Base-by-base conservation (phyloP, 83 land plant genomes). In the Picea abies region DNA sequence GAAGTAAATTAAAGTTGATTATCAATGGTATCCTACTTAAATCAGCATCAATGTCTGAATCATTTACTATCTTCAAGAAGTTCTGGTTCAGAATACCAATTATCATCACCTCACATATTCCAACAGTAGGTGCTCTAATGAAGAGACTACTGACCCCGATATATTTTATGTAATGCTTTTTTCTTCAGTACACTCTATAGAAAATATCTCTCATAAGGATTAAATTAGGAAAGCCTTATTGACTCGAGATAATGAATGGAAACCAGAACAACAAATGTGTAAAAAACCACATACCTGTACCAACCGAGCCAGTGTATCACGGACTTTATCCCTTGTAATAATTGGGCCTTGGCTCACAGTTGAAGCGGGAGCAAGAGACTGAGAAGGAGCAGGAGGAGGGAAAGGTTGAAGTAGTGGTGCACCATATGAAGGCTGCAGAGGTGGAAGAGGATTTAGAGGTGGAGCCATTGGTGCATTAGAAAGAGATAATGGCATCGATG, bases 301-400 rank as follows among this genome's bases (percentile, higher is more conserved):
- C 71, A 91, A 92, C 79, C 79, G 81, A 79, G 83, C 25, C 37
- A 92, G 81, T 17, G 92, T 92, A 82, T 92, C 92, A 15, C 85
- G 89, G 44, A 92, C 88, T 81, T 88, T 87, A 63, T 92, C 92
- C 75, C 91, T 85, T 68, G 79, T 85, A 62, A 92, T 92, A 44
- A 85, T 80, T 5, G 92, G 80, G 41, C 73, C 73, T 69, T 69
- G 73, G 19, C 19, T 35, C 73, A 69, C 32, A 32, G 32, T 70
- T 65, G 88, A 60, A 49, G 85, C 75, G 25, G 91, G 90, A 17
- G 91, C 78, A 25, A 89, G 90, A 73, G 90, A 87, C 41, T 84
- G 84, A 58, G 90, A 82, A 71, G 96, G 96, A 58, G 85, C 83
- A 0, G 96, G 94, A 29, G 96, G 96, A 63, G 96, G 96, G 81